Percentiles rank a stretch among this genome's conserved stretches.
Conservation (phyloP, 805 yeast genomes). For the Metschnikowia koreensis region DNA sequence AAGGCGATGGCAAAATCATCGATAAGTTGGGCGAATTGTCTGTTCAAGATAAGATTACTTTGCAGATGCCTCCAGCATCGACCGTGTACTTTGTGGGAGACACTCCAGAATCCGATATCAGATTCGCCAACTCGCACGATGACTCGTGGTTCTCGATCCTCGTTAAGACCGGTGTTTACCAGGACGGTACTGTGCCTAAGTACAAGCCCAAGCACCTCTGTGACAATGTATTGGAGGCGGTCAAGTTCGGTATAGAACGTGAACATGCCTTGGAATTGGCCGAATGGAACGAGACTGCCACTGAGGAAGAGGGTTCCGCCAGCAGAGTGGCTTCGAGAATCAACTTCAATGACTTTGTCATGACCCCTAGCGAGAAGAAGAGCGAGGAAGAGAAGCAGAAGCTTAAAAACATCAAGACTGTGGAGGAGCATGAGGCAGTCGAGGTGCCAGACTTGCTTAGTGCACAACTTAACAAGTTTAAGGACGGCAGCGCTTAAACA, state of each 20-base stretch:
- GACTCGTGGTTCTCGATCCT: conserved; percentile 80
- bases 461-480: conserved; percentile 40
- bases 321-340: conserved; percentile 28
- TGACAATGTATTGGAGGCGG: conserved; percentile 77
- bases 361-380: conserved; percentile 41
- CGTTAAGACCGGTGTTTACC: conserved; percentile 85
- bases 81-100: conserved; percentile 89
- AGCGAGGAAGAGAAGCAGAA: conserved; percentile 17
- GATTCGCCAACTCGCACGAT: conserved; percentile 86
- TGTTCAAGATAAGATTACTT: conserved; percentile 39
- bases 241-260: conserved; percentile 76
- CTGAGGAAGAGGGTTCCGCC: conserved; percentile 25
- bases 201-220: conserved; percentile 74
- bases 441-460: conserved; percentile 51
- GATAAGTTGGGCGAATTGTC: conserved; percentile 22
- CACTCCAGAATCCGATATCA: conserved; percentile 84
- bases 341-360: conserved; percentile 45
- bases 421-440: conserved; percentile 42
- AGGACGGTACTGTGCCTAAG: conserved; percentile 75
- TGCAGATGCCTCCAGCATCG: conserved; percentile 75
- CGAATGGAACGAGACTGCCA: conserved; percentile 65
- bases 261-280: conserved; percentile 70
- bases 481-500: conserved; percentile 22
- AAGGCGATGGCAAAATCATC: conserved; percentile 29
- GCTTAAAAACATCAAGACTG: conserved; percentile 15